These are phyloP conservation scores for Paralagenidium karlingii DNA, from an alignment of 352 stramenopile genomes.

Conservation along the genomic window DNA sequence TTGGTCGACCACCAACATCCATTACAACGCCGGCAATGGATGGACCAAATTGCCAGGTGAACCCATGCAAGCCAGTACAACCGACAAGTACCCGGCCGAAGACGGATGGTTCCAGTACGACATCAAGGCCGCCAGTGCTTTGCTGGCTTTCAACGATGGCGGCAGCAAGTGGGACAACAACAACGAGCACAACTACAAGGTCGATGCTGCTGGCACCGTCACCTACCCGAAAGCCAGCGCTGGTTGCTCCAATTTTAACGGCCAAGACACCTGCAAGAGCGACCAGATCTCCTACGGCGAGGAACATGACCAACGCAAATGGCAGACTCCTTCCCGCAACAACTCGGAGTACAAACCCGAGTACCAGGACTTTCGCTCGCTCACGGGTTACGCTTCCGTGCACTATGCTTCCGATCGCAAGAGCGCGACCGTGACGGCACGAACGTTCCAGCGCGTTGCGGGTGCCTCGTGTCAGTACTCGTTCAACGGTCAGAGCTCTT, in stretches of 20 bases:
- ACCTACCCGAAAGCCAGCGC: no score
- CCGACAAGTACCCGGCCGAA: constrained; percentile 8
- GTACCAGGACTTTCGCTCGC: constrained; percentile 30
- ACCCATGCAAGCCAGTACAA: constrained; percentile 11
- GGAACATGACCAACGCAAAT: constrained; percentile 17
- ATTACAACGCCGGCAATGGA: constrained; percentile 25
- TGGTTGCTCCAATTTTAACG: constrained; percentile 23
- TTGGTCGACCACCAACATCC: constrained; percentile 28
- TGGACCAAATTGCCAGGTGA: constrained; percentile 20
- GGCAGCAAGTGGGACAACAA: constrained; percentile 16
- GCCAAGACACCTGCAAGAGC: constrained; percentile 13
- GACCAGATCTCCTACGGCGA: constrained; percentile 7
- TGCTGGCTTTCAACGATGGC: constrained; percentile 12
- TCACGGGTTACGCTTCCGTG: constrained; percentile 30
- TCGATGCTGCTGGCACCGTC: constrained; percentile 9
- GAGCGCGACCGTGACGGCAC: constrained; percentile 24
- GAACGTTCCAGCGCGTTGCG: constrained; percentile 15
- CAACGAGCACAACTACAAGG: constrained; percentile 13
- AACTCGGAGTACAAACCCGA: constrained; percentile 9
- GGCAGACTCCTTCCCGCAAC: constrained; percentile 36
- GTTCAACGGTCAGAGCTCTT: constrained; percentile 17
- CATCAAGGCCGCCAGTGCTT: constrained; percentile 6
- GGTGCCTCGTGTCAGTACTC: constrained; percentile 16
- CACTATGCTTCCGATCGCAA: constrained; percentile 15
- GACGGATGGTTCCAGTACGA: constrained; percentile 15